Base-by-base conservation (phyloP, 2,329 filamentous ascomycete genomes). In the Sporothrix protearum region DNA sequence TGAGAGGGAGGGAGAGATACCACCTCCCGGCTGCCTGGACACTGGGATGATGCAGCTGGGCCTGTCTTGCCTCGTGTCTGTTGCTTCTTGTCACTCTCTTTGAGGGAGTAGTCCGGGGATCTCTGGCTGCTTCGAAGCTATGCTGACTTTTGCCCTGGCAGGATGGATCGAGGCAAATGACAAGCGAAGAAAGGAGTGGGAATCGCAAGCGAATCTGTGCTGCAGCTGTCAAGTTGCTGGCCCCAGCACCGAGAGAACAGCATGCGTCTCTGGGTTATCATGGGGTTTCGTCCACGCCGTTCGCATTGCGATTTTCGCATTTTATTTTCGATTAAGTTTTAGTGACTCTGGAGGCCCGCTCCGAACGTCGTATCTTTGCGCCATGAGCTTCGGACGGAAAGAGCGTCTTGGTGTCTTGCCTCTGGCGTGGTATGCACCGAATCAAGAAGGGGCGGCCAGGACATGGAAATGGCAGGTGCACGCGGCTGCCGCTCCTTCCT, bases 321-420 rank as follows among this genome's bases (percentile, higher is more conserved):
- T 68, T 68, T 9, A 39, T 68, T 53, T 42, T 10, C 47, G 7
- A 42, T 53, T 53, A 39, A 16, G 9, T 39, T 68, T 55, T 25
- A 68, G 25, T 53, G n/a, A 1, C 30, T 22, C 12, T 53, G 66
- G 19, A 14, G n/a, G 4, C 47, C 5, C 33, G 47, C 42, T 51
- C 63, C 63, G 42, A 67, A 49, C 42, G 47, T 22, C 66, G 47
- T 68, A 67, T 67, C 64, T 53, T 28, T 55, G 47, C 12, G 8
- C 33, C 33, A 39, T 10, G 63, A 5, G 25, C 63, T 33, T 49
- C 63, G 39, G 39, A 33, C 66, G 47, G 66, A 68, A 68, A 53
- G 47, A 53, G 66, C 63, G 63, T 9, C 42, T n/a, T 19, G n/a
- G 33, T 36, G 33, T 36, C 33, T 61, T n/a, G 57, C 16, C 19